Conservation (phyloP, 2,329 filamentous ascomycete species). For the Neodidymelliopsis sp. region DNA sequence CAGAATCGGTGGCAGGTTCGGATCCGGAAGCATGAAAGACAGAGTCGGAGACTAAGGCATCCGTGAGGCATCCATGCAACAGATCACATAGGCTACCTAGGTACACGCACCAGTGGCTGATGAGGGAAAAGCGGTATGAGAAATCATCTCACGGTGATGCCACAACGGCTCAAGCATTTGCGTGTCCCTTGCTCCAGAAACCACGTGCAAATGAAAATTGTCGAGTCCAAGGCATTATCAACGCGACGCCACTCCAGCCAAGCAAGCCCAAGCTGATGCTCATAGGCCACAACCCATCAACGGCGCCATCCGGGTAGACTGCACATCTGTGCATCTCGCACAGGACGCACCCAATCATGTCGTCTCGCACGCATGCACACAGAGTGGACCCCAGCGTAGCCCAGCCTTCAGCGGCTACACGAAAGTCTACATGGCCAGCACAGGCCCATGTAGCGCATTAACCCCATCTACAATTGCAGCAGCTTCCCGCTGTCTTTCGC, state of each 20-base stretch:
- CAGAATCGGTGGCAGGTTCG: slow-evolving; percentile 14
- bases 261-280: slow-evolving; percentile 19
- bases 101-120: slow-evolving; percentile 6
- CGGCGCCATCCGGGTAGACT: slow-evolving; percentile 27
- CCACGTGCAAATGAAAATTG: slow-evolving; percentile 31
- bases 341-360: slow-evolving; percentile 27
- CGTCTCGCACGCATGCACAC: slow-evolving; percentile 2
- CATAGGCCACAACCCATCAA: slow-evolving; percentile 24
- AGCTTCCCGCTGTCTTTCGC: slow-evolving; percentile 35
- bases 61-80: slow-evolving; percentile 33
- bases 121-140: slow-evolving; percentile 21
- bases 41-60: slow-evolving; percentile 46
- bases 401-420: slow-evolving; percentile 36
- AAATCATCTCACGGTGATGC: slow-evolving; percentile 6
- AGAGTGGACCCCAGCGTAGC: slow-evolving; percentile 6
- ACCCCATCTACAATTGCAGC: slow-evolving; percentile 43
- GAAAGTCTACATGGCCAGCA: slow-evolving; percentile 20
- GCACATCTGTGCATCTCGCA: slow-evolving; percentile 35
- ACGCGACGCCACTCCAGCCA: slow-evolving; percentile 22
- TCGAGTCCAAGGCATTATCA: slow-evolving; percentile 14
- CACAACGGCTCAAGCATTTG: slow-evolving; percentile 10
- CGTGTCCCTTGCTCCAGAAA: slow-evolving; percentile 12
- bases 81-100: slow-evolving; percentile 15
- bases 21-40: slow-evolving; percentile 34
- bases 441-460: slow-evolving; percentile 41